phyloP scores from a whole-genome alignment of 169 alveolate species.

The Eimeria mitis region DNA sequence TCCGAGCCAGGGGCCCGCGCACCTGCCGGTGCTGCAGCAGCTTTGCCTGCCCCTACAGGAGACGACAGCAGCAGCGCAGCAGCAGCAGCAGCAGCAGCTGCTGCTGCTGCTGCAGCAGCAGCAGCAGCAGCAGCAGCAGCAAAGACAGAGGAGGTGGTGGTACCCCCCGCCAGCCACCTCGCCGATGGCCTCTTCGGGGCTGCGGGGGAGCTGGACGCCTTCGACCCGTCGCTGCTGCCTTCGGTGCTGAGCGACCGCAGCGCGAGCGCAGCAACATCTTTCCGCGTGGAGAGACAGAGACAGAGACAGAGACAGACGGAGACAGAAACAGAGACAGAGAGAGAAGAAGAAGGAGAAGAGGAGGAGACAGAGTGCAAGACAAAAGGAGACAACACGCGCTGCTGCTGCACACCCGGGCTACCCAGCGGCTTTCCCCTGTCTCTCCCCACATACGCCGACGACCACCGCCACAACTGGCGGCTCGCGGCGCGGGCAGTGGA shows the following conservation, averaged over 20 bases:
- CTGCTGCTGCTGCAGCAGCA: no score
- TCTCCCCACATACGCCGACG: constrained; percentile 53
- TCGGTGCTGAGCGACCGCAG: constrained; percentile 37
- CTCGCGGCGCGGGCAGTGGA: constrained; percentile 32
- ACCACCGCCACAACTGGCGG: constrained; percentile 43
- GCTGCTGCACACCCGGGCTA: constrained; percentile 15
- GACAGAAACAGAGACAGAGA: background rate
- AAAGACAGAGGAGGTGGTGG: constrained; percentile 14
- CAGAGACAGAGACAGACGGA: background rate
- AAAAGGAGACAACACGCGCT: background rate
- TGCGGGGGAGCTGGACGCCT: constrained; percentile 59
- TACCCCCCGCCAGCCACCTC: constrained; percentile 50
- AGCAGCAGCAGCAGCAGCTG: no score
- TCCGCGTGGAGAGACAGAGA: background rate
- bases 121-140: constrained; percentile 25
- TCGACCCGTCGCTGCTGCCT: constrained; percentile 64
- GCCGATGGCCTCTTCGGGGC: constrained; percentile 60
- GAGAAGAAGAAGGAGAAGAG: background rate
- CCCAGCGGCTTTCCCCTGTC: constrained; percentile 51
- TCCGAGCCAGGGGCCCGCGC: no score
- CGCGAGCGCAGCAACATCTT: constrained; percentile 32
- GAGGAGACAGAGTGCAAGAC: background rate
- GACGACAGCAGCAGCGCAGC: no score
- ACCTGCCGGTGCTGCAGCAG: no score
- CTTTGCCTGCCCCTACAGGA: no score